phyloP scores from a whole-genome alignment of 1,284 basidiomycete genomes.

The Peniophora sp. region DNA sequence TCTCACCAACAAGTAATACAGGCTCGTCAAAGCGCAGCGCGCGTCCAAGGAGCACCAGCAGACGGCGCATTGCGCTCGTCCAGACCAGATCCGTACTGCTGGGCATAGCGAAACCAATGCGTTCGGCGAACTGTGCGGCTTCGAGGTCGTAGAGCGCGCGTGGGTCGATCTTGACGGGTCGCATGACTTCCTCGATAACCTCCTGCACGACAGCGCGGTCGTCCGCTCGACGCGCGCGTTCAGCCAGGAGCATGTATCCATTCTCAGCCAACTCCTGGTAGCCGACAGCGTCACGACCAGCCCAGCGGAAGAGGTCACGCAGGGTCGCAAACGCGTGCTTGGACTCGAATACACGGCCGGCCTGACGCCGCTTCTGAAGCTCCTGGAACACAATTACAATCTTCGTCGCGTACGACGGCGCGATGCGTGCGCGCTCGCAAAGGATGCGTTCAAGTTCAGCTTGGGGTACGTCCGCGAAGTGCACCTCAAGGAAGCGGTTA shows the following conservation, averaged over 20 bases:
- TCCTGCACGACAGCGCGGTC: constrained; percentile 89
- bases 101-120: constrained; percentile 53
- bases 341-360: constrained; percentile 92
- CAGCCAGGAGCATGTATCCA: constrained; percentile 96
- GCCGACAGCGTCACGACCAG: constrained; percentile 78
- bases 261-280: constrained; percentile 94
- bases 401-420: constrained; percentile 85
- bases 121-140: constrained; percentile 32
- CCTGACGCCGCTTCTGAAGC: constrained; percentile 87
- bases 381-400: constrained; percentile 94
- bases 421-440: constrained; percentile 82
- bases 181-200: constrained; percentile 88
- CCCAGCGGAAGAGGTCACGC: constrained; percentile 97
- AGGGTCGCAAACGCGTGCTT: constrained; percentile 96
- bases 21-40: constrained; percentile 91
- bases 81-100: constrained; percentile 61
- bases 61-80: constrained; percentile 89
- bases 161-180: constrained; percentile 75
- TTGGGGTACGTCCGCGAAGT: constrained; percentile 97
- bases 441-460: constrained; percentile 90
- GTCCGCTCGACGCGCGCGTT: constrained; percentile 79
- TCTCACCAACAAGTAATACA: constrained; percentile 96
- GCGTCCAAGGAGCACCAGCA: constrained; percentile 80
- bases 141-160: constrained; percentile 60
- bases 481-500: constrained; percentile 97